Base-by-base conservation (phyloP, 441 rosid genomes). In the Manihot esculenta region DNA sequence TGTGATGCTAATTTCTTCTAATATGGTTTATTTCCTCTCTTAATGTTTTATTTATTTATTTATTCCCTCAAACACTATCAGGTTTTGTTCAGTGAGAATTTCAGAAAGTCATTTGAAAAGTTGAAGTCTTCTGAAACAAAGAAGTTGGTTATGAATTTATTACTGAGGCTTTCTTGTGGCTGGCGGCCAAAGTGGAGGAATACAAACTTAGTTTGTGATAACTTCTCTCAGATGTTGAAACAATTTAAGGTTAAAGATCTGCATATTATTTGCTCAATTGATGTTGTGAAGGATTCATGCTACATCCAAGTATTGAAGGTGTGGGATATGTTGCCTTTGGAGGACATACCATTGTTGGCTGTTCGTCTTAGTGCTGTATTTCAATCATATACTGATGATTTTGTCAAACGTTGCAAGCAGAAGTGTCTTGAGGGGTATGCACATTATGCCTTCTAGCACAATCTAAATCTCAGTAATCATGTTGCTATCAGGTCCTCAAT, bases 381-480 rank as follows among this genome's bases (percentile, higher is more conserved):
- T 68, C 27, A 17, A 10, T 73, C 26, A 17, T 78, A 82, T 50
- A 65, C 80, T 11, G 83, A 77, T 23, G 85, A 76, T 41, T 83
- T 66, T 62, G 65, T 86, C 9, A 53, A 47, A 13, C 80, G 53
- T 27, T 88, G 92, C 78, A 74, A 76, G 56, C 74, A 62, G 66
- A 87, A 74, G 75, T 72, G 68, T 49, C 47, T 84, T 33, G 82
- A 85, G 38, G 87, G 94, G 94, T 87, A 84, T 66, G 86, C 26
- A 3, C 38, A 0, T 58, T 23, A 23, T 38, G 26, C 12, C 23
- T 20, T 41, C 17, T 38, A 30, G 1, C 5, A 20, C 30, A 9
- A 48, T 63, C 53, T 69, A 13, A 10, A 63, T 20, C 33, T 44
- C 41, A 24, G 42, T n/a, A 64, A n/a, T 48, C 5, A 10, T n/a